These are phyloP conservation scores for Endocarpon pusillum DNA, from an alignment of 495 filamentous ascomycete species.

Conservation along the genomic window DNA sequence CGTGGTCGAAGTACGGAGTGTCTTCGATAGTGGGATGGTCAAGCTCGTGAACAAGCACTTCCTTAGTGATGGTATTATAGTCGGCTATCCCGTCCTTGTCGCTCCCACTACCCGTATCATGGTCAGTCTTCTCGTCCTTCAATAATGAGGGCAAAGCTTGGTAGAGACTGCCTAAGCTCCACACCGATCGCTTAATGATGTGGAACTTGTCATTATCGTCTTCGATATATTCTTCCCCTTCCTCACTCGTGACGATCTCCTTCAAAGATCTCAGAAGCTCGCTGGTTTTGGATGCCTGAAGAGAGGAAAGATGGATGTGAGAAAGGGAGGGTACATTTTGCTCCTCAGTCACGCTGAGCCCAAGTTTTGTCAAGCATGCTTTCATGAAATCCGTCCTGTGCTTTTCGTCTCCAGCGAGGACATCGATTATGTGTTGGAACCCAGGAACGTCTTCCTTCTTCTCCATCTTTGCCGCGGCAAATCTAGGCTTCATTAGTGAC, in stretches of 20 bases:
- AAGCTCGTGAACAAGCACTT: slow-evolving; percentile 48
- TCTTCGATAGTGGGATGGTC: slow-evolving; percentile 53
- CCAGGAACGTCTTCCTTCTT: slow-evolving; percentile 40
- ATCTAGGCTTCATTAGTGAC: slow-evolving; percentile 32
- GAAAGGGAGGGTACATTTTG: slow-evolving; percentile 67
- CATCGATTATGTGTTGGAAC: slow-evolving; percentile 50
- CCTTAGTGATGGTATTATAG: slow-evolving; percentile 58
- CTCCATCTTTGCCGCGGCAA: slow-evolving; percentile 64
- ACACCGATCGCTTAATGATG: slow-evolving; percentile 45
- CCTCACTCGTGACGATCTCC: slow-evolving; percentile 49
- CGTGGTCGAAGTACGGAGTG: slow-evolving; percentile 80
- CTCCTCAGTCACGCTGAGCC: slow-evolving; percentile 55
- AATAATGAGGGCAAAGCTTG: slow-evolving; percentile 24
- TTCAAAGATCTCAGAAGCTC: slow-evolving; percentile 49
- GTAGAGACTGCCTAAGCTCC: slow-evolving; percentile 39
- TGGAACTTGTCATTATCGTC: slow-evolving; percentile 77
- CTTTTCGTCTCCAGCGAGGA: slow-evolving; percentile 52
- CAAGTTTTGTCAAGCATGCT: slow-evolving; percentile 68
- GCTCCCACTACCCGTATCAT: slow-evolving; percentile 14
- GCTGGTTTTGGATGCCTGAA: slow-evolving; percentile 42
- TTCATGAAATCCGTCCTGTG: slow-evolving; percentile 61
- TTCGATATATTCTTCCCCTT: slow-evolving; percentile 57
- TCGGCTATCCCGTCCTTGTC: slow-evolving; percentile 46
- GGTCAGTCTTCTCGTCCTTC: slow-evolving; percentile 12
- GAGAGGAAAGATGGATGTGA: slow-evolving; percentile 64